A percentile compares a stretch with the other conserved stretches of the same genome.
Evolutionary conservation across 2,329 filamentous ascomycete genomes (phyloP).

Genomic region (Torrubiellomyces zombiae): DNA sequence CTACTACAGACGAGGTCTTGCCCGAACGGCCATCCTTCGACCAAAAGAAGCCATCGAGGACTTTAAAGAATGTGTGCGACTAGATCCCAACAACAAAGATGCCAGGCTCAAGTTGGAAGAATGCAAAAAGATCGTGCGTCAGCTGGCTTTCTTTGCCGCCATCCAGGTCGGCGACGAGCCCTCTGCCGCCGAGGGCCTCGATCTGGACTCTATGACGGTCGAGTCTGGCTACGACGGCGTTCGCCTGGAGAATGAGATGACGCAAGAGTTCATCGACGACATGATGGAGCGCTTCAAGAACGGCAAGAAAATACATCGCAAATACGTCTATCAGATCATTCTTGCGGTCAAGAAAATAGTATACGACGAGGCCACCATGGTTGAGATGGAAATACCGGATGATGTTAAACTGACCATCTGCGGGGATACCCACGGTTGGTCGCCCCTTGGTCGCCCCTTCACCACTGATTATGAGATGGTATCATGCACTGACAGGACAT

Average conservation of each 20-base stretch:
- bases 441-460: no score
- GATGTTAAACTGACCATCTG: constrained; percentile 80
- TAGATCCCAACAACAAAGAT: constrained; percentile 77
- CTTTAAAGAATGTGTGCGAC: constrained; percentile 78
- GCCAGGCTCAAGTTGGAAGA: constrained; percentile 82
- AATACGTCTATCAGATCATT: constrained; percentile 96
- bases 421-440: constrained; percentile 83
- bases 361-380: constrained; percentile 90
- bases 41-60: constrained; percentile 80
- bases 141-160: constrained; percentile 81
- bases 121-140: constrained; percentile 87
- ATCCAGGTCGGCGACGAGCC: constrained; percentile 89
- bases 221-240: constrained; percentile 78
- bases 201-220: constrained; percentile 70
- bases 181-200: constrained; percentile 78
- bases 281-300: constrained; percentile 94
- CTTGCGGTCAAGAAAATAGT: constrained; percentile 78
- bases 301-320: constrained; percentile 86
- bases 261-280: constrained; percentile 89
- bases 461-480: background rate
- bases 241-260: constrained; percentile 67
- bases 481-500: constrained; percentile 1
- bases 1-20: constrained; percentile 84
- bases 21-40: constrained; percentile 78
- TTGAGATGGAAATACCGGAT: constrained; percentile 68